Base-by-base conservation (phyloP, 345 rosid species). In the Brassica juncea region DNA sequence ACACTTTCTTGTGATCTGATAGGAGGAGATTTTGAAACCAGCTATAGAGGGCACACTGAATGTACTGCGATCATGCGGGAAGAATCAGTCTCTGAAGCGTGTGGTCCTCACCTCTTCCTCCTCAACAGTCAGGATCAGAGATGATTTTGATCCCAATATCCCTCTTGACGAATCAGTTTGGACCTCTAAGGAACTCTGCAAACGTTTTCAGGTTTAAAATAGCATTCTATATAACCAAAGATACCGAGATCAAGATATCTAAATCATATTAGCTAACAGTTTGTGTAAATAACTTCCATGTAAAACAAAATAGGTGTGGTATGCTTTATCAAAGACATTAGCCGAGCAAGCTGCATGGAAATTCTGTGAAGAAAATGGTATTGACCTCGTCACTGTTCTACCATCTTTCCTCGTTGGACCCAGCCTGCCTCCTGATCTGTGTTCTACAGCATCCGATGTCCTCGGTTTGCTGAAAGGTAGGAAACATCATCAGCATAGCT, bases 331-430 rank as follows among this genome's bases (percentile, higher is more conserved):
- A 8, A 94, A 94, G 80, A 91, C 91, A 5, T 77, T 88, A 42
- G 97, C 99, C 0, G 99, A 94, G 82, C 90, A 84, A 80, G 94
- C 92, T 19, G 97, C 99, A 44, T 92, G 97, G 98, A 87, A 88
- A 27, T 94, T 88, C 78, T 87, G 97, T 84, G 80, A 84, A 10
- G 78, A 87, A 63, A 89, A 88, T 64, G 85, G 81, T 35, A 89
- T 94, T 19, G 86, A 89, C 35, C 86, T 94, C 6, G 82, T 94
- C 23, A 86, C 95, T 5, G 78, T 92, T 49, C 83, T 91, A 30
- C 97, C 97, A 14, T 83, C 95, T 2, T 92, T 92, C 39, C 87
- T 92, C 21, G 72, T 92, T 4, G 99, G 99, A 55, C 97, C 99
- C 3, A 89, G 93, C 54, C 83, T 94, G 70, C 91, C 97, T 4